Base-by-base conservation (phyloP, 257 asterid species). In the Solanum pennellii region DNA sequence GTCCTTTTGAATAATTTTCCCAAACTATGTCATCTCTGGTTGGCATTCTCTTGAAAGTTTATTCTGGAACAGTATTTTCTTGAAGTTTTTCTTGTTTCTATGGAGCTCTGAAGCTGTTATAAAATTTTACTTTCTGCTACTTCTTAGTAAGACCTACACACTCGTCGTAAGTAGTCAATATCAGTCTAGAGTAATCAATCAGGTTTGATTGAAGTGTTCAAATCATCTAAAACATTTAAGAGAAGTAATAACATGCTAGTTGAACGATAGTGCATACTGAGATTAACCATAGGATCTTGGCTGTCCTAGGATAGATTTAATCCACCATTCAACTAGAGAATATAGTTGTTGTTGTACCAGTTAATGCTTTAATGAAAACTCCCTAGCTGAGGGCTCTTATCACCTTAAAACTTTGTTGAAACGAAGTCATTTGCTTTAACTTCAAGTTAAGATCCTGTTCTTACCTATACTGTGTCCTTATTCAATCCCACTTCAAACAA, bases 361-460 rank as follows among this genome's bases (percentile, higher is more conserved):
- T 80, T 16, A 56, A 80, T 18, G 68, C 65, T 60, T 84, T 85
- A 83, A 35, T 66, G 47, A 82, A 23, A 37, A 52, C 39, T 84
- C 41, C 27, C 65, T 9, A 80, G 85, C 29, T 47, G 12, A 80
- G 27, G 27, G 44, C 68, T 47, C 7, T 82, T 10, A 9, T 80
- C 68, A 31, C 68, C 71, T 80, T 27, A 47, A 3, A 82, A 68
- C 59, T 16, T 74, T 31, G 65, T 62, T 29, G 65, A 79, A 52
- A 59, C 65, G 33, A 65, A 86, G 83, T 87, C 82, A 23, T 87
- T 90, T 74, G 90, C 97, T 94, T 94, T 86, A 83, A 87, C 87
- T 89, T 87, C 72, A 93, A 93, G 97, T 85, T 86, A 90, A 88
- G 83, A 84, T 89, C 82, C 76, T 77, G 37, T 18, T 87, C 69